Percentiles rank a stretch among this genome's conserved stretches.
phyloP scores from a whole-genome alignment of 495 filamentous ascomycete genomes.

The Neurospora cerealis region DNA sequence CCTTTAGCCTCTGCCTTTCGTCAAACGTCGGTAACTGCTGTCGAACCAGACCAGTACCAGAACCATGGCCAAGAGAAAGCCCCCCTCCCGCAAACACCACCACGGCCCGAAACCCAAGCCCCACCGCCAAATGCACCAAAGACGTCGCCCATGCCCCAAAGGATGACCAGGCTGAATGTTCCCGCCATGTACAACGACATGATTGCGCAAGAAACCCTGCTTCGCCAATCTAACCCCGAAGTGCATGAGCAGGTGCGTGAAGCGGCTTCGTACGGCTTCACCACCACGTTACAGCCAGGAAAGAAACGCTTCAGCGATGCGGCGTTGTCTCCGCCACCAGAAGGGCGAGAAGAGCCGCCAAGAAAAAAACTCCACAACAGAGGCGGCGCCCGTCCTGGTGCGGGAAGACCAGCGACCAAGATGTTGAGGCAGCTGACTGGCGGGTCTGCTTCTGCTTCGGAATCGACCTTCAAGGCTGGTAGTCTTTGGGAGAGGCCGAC shows the following conservation, averaged over 20 bases:
- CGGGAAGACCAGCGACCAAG: not conserved
- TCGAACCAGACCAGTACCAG: not conserved
- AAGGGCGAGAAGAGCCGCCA: not conserved
- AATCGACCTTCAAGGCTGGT: not conserved
- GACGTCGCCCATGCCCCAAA: not conserved
- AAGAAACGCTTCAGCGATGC: not conserved
- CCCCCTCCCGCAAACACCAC: not conserved
- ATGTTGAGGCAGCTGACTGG: not conserved
- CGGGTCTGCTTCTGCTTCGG: not conserved
- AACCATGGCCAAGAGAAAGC: not conserved
- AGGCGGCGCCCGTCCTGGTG: not conserved
- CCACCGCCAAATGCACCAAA: not conserved
- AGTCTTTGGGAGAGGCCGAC: not conserved
- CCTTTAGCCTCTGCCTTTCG: not conserved
- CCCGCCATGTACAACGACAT: not conserved
- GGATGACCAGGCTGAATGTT: not conserved
- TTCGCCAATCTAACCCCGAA: not conserved
- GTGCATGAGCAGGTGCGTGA: not conserved
- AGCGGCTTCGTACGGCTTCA: not conserved
- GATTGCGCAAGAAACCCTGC: not conserved
- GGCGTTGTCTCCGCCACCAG: not conserved
- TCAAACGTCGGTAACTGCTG: not conserved
- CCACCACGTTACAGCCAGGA: not conserved
- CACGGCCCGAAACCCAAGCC: not conserved
- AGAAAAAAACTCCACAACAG: not conserved